Conservation (phyloP, 2,329 filamentous ascomycete genomes). For the Aspergillus cejpii region DNA sequence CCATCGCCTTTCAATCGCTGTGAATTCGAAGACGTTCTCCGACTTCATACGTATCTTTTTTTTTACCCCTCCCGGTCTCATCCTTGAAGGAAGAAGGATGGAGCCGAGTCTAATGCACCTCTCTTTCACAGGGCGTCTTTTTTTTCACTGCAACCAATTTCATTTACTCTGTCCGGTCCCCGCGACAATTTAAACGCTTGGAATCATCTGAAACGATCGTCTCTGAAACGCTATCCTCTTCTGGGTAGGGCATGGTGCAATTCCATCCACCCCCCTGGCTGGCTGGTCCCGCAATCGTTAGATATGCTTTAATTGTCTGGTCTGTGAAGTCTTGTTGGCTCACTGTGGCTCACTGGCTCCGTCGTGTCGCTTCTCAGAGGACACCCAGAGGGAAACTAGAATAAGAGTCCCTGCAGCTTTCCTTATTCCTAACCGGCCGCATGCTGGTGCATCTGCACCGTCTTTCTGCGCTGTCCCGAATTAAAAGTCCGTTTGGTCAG, state of each 20-base stretch:
- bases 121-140: constrained; percentile 8
- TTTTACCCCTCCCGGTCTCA: constrained; percentile 9
- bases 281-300: constrained; percentile 16
- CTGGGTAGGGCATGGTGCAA: constrained; percentile 17
- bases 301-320: constrained; percentile 13
- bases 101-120: constrained; percentile 9
- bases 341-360: constrained; percentile 12
- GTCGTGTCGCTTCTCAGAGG: constrained; percentile 9
- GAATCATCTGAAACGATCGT: constrained; percentile 21
- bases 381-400: constrained; percentile 11
- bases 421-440: constrained; percentile 17
- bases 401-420: constrained; percentile 31
- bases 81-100: constrained; percentile 9
- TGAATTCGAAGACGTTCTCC: constrained; percentile 14
- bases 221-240: constrained; percentile 22
- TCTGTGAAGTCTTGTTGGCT: constrained; percentile 12
- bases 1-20: constrained; percentile 11
- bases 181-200: constrained; percentile 16
- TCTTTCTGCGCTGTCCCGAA: constrained; percentile 20
- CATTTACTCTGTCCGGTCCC: neutral
- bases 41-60: constrained; percentile 4
- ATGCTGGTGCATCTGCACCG: constrained; percentile 15
- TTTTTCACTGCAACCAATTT: constrained; percentile 5
- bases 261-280: constrained; percentile 12
- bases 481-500: constrained; percentile 22